A percentile compares a stretch with the other conserved stretches of the same genome.
Evolutionary conservation across 2,329 filamentous ascomycete genomes (phyloP).

Genomic region (Ceratocystis cubensis): DNA sequence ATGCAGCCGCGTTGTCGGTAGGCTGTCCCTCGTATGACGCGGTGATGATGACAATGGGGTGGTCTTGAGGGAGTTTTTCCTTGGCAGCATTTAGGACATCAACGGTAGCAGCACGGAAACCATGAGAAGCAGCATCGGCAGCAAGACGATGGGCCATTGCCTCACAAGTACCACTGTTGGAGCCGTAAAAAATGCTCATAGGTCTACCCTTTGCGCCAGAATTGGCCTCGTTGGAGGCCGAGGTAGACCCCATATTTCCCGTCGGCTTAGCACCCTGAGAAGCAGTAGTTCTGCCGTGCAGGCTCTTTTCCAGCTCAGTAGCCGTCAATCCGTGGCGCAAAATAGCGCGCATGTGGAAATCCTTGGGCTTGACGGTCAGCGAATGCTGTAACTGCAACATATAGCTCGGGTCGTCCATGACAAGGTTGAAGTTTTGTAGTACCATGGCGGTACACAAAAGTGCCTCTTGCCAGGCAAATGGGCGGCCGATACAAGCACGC

Average conservation of each 20-base stretch:
- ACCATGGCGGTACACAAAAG: conserved; percentile 49
- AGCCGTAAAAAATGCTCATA: conserved; percentile 59
- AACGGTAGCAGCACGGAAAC: conserved; percentile 43
- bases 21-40: conserved; percentile 64
- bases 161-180: conserved; percentile 64
- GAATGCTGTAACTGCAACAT: conserved; percentile 42
- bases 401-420: conserved; percentile 48
- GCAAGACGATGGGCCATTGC: conserved; percentile 52
- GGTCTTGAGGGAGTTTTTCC: conserved; percentile 44
- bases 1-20: conserved; percentile 57
- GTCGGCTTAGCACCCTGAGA: conserved; percentile 9
- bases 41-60: conserved; percentile 54
- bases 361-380: conserved; percentile 50
- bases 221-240: neutral
- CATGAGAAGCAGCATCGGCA: conserved; percentile 44
- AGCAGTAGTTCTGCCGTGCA: conserved; percentile 28
- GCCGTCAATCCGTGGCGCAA: conserved; percentile 38
- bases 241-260: conserved; percentile 1
- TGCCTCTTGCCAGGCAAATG: conserved; percentile 64
- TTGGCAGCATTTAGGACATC: conserved; percentile 50
- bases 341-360: conserved; percentile 48
- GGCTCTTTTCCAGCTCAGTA: conserved; percentile 35
- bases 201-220: conserved; percentile 29
- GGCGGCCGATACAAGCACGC: conserved; percentile 57
- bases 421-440: conserved; percentile 60